These are phyloP conservation scores for Tieghemostelium lacteum DNA, from an alignment of 78 protist genomes.

Conservation along the genomic window DNA sequence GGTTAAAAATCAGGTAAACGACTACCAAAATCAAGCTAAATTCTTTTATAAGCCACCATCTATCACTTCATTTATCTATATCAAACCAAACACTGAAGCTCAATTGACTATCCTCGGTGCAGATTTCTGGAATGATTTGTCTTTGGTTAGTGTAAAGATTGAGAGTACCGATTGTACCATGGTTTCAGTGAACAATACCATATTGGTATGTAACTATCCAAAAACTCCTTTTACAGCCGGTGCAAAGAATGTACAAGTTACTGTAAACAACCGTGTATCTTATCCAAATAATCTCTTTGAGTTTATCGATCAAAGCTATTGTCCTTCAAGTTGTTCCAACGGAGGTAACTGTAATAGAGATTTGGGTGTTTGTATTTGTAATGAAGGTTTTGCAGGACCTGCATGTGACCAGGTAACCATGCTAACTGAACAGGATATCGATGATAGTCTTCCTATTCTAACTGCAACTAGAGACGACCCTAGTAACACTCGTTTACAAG, in stretches of 20 bases:
- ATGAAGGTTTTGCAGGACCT: background rate
- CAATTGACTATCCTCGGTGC: background rate
- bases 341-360: background rate
- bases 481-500: background rate
- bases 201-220: constrained; percentile 9
- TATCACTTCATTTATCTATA: background rate
- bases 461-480: background rate
- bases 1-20: background rate
- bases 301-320: constrained; percentile 3
- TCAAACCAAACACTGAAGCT: background rate
- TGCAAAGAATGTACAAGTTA: background rate
- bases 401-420: background rate
- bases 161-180: background rate
- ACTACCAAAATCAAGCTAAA: background rate
- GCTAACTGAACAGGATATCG: background rate
- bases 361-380: constrained; percentile 25
- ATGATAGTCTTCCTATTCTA: background rate
- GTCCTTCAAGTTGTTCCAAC: constrained; percentile 5
- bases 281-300: background rate
- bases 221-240: constrained; percentile 11
- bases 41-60: background rate
- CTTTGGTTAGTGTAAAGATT: background rate
- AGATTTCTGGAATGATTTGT: constrained; percentile 40
- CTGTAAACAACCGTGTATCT: background rate
- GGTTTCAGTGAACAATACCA: background rate